Conservation (phyloP, 78 protist species). For the Cavenderia fasciculata region DNA sequence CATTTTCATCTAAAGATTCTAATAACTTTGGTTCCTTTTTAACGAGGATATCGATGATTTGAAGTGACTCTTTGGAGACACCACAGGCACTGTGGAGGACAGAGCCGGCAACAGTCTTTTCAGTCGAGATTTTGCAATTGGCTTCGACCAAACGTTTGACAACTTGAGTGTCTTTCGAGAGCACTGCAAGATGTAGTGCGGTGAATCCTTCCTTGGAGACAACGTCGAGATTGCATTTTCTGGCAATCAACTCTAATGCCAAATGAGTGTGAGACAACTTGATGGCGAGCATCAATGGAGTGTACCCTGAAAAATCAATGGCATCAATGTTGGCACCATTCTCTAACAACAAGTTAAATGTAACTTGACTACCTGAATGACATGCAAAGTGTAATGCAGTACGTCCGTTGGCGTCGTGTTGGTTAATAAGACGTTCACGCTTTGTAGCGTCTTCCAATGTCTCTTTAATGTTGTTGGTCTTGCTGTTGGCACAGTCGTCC, state of each 20-base stretch:
- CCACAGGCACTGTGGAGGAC: conserved; percentile 44
- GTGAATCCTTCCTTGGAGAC: conserved; percentile 33
- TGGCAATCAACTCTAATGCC: conserved; percentile 20
- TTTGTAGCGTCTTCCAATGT: conserved; percentile 8
- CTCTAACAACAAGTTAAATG: conserved; percentile 1
- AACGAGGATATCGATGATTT: conserved; percentile 6
- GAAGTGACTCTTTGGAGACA: neutral
- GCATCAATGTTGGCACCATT: conserved; percentile 1
- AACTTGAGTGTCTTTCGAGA: conserved; percentile 6
- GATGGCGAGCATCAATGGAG: conserved; percentile 59
- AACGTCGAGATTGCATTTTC: conserved; percentile 1
- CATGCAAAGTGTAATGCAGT: conserved; percentile 22
- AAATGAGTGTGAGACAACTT: conserved; percentile 15
- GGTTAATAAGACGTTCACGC: conserved; percentile 10
- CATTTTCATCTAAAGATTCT: conserved; percentile 15
- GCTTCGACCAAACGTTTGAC: conserved; percentile 10
- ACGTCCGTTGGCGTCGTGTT: conserved; percentile 25
- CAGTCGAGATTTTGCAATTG: conserved; percentile 19
- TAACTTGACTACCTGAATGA: conserved; percentile 4
- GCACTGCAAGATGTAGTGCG: conserved; percentile 34
- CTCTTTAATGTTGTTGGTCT: neutral
- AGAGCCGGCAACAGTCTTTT: conserved; percentile 24
- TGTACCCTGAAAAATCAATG: conserved; percentile 36
- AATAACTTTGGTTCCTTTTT: conserved; percentile 38
- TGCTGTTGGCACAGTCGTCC: conserved; percentile 8